A percentile compares a stretch with the other conserved stretches of the same genome.
Evolutionary conservation across 1,139 yeast species (phyloP).

Genomic region (Yamadazyma dushanensis): DNA sequence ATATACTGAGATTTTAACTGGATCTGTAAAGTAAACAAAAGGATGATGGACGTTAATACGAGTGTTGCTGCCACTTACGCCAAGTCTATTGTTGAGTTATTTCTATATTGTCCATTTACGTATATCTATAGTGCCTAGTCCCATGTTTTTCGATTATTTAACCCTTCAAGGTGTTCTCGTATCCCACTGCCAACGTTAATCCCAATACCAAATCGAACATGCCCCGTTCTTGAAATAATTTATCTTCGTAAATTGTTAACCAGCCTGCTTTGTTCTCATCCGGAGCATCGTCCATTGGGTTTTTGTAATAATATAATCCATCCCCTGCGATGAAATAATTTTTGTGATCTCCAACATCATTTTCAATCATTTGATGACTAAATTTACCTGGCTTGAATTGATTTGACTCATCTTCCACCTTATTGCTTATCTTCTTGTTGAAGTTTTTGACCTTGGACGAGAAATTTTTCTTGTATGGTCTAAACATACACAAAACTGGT

Average conservation of each 20-base stretch:
- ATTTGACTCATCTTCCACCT: conserved; percentile 5
- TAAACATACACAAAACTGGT: conserved; percentile 48
- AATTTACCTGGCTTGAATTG: conserved; percentile 11
- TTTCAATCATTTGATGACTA: conserved; percentile 15
- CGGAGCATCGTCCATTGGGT: conserved; percentile 60
- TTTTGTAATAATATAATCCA: conserved; percentile 45
- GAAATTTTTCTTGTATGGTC: conserved; percentile 52
- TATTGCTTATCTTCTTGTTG: conserved; percentile 17
- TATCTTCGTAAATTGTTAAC: conserved; percentile 59
- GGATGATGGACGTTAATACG: too few relatives aligned
- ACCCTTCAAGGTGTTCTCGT: conserved; percentile 26
- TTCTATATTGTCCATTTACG: background rate
- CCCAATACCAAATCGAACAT: conserved; percentile 59
- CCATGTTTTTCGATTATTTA: background rate
- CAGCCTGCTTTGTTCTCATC: conserved; percentile 62
- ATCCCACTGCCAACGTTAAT: conserved; percentile 54
- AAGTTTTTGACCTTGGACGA: conserved; percentile 40
- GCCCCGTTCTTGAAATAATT: conserved; percentile 33
- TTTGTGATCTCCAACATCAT: conserved; percentile 31
- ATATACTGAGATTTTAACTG: background rate
- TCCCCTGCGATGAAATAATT: conserved; percentile 54
- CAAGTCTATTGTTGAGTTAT: background rate
- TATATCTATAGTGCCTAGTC: background rate
- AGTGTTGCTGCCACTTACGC: background rate
- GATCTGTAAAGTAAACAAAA: too few relatives aligned